A percentile compares a stretch with the other conserved stretches of the same genome.
phyloP scores from a whole-genome alignment of 2,329 filamentous ascomycete species.

The Alternaria triticina region DNA sequence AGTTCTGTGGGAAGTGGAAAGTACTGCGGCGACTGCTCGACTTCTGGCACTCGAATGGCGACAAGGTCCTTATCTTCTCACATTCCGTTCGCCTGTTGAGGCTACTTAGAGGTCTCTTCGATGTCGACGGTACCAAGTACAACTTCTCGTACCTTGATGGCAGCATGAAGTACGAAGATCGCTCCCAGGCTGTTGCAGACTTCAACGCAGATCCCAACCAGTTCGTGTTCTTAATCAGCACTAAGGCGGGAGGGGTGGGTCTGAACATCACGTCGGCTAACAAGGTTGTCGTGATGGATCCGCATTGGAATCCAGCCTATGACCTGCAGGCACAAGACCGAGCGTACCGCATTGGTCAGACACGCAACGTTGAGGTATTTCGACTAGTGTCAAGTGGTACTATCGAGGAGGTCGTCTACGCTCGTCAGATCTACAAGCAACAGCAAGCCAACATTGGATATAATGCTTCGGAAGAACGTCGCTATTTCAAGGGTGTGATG shows the following conservation, averaged over 20 bases:
- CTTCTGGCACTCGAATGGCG: slow-evolving; percentile 87
- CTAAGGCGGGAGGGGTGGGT: slow-evolving; percentile 89
- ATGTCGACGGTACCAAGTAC: slow-evolving; percentile 76
- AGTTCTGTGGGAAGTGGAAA: slow-evolving; percentile 97
- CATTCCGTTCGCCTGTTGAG: slow-evolving; percentile 85
- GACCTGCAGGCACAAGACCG: slow-evolving; percentile 96
- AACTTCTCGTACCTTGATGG: slow-evolving; percentile 92
- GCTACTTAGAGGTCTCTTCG: slow-evolving; percentile 85
- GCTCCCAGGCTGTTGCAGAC: slow-evolving; percentile 80
- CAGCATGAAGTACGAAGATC: slow-evolving; percentile 79
- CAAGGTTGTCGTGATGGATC: slow-evolving; percentile 96
- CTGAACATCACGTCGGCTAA: slow-evolving; percentile 97
- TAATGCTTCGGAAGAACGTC: slow-evolving; percentile 85
- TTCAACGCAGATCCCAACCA: slow-evolving; percentile 88
- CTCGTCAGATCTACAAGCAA: slow-evolving; percentile 97
- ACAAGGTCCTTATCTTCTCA: slow-evolving; percentile 95
- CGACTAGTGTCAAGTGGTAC: slow-evolving; percentile 89
- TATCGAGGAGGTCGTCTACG: slow-evolving; percentile 96
- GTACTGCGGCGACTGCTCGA: slow-evolving; percentile 83
- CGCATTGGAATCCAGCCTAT: slow-evolving; percentile 96
- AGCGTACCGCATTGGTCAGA: slow-evolving; percentile 94
- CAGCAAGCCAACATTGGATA: slow-evolving; percentile 99
- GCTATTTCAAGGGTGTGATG: slow-evolving; percentile 95
- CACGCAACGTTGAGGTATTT: slow-evolving; percentile 92
- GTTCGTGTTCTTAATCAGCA: slow-evolving; percentile 96